Conservation (phyloP, 257 asterid species). For the Gentiana straminea region DNA sequence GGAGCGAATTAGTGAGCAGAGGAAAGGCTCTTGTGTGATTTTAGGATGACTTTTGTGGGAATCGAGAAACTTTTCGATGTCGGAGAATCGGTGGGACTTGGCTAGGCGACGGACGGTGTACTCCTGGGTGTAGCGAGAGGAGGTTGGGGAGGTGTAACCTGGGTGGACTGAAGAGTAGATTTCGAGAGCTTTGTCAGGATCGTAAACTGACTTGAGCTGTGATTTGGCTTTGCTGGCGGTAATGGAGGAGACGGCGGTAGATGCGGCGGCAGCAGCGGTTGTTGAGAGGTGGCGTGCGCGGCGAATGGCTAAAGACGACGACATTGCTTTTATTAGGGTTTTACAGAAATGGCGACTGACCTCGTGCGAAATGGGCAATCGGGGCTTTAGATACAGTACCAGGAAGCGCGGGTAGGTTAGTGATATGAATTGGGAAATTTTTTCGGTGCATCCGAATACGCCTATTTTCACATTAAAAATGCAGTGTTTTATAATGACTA, state of each 20-base stretch:
- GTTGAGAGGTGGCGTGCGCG: constrained; percentile 53
- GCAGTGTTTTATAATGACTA: too few relatives aligned
- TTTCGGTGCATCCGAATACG: too few relatives aligned
- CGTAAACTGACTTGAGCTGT: constrained; percentile 29
- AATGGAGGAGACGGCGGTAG: constrained; percentile 13
- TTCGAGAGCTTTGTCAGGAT: constrained; percentile 66
- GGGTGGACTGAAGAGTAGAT: constrained; percentile 53
- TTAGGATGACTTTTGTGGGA: constrained; percentile 58
- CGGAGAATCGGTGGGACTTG: constrained; percentile 53
- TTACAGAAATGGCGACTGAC: background rate
- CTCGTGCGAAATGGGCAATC: background rate
- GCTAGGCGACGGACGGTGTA: constrained; percentile 64
- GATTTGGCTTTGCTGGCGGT: constrained; percentile 47
- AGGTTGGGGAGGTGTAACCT: constrained; percentile 30
- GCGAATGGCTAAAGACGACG: constrained; percentile 34
- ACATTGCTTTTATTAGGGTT: constrained; percentile 18
- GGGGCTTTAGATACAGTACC: too few relatives aligned
- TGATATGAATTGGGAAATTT: too few relatives aligned
- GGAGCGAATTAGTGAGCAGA: constrained; percentile 59
- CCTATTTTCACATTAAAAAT: too few relatives aligned
- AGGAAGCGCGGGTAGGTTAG: too few relatives aligned
- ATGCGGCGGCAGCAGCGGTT: constrained; percentile 11
- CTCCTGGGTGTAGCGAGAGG: constrained; percentile 64
- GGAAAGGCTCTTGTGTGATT: constrained; percentile 56
- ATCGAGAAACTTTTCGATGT: constrained; percentile 56